Percentiles rank a stretch among this genome's conserved stretches.
Conservation (phyloP, 2,329 filamentous ascomycete genomes). For the Diplodia corticola region DNA sequence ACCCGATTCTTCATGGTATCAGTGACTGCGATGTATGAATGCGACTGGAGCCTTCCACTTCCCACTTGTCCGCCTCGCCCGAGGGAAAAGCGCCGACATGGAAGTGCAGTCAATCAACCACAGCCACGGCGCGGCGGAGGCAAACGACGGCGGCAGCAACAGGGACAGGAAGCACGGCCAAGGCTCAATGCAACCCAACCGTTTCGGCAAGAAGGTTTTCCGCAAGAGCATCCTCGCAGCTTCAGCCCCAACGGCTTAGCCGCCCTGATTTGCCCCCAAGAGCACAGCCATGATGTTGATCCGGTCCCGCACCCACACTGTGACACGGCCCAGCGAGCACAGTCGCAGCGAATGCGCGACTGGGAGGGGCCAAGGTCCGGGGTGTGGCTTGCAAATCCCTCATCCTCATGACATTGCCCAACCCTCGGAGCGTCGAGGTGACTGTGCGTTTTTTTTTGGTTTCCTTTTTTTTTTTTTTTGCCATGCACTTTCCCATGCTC, state of each 20-base stretch:
- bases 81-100: neutral
- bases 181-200: neutral
- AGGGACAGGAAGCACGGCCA: neutral
- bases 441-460: neutral
- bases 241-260: neutral
- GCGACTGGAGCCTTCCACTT: neutral
- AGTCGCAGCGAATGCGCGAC: neutral
- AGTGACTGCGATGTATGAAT: neutral
- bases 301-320: constrained; percentile 4
- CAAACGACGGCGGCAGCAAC: neutral
- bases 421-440: neutral
- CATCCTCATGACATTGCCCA: neutral
- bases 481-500: neutral
- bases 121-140: neutral
- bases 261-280: neutral
- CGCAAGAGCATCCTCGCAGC: neutral
- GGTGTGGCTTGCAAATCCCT: neutral
- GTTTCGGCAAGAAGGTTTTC: constrained; percentile 4
- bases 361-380: constrained; percentile 1
- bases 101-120: neutral
- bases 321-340: no score
- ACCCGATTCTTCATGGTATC: neutral
- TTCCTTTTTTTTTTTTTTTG: neutral
- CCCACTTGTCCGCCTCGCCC: neutral
- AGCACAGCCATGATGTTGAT: constrained; percentile 11